phyloP scores from a whole-genome alignment of 1,284 basidiomycete genomes.

The Papiliotrema fonsecae region DNA sequence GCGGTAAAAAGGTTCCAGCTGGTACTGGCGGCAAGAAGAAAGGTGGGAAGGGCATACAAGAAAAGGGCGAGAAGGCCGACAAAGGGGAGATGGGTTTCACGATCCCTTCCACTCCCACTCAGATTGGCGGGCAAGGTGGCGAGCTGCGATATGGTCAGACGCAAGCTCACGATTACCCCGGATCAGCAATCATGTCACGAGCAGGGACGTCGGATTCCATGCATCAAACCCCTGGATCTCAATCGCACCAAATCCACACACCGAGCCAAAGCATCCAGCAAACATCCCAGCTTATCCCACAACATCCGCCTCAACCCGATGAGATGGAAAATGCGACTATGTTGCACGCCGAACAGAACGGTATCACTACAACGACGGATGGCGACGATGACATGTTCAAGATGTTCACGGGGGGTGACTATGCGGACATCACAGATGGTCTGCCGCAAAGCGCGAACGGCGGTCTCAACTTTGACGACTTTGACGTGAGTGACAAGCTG shows the following conservation, averaged over 20 bases:
- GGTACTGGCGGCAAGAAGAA: no score
- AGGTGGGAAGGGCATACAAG: background rate
- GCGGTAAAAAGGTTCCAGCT: background rate
- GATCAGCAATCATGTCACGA: background rate
- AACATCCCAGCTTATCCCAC: background rate
- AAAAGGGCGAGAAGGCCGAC: background rate
- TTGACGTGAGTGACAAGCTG: conserved; percentile 3
- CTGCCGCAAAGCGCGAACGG: background rate
- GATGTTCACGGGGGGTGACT: background rate
- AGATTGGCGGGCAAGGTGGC: background rate
- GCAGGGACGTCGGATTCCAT: background rate
- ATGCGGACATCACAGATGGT: background rate
- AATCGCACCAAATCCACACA: background rate
- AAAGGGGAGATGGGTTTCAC: background rate
- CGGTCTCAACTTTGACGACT: conserved; percentile 1
- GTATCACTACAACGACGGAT: background rate
- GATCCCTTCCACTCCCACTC: background rate
- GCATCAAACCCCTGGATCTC: background rate
- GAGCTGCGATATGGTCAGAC: background rate
- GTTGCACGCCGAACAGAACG: background rate
- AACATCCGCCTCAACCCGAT: background rate
- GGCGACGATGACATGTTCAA: background rate
- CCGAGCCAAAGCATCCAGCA: background rate
- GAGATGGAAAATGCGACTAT: no score
- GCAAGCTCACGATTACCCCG: background rate